Evolutionary conservation across 169 alveolate species (phyloP).

Genomic region (Plasmodium cynomolgi): DNA sequence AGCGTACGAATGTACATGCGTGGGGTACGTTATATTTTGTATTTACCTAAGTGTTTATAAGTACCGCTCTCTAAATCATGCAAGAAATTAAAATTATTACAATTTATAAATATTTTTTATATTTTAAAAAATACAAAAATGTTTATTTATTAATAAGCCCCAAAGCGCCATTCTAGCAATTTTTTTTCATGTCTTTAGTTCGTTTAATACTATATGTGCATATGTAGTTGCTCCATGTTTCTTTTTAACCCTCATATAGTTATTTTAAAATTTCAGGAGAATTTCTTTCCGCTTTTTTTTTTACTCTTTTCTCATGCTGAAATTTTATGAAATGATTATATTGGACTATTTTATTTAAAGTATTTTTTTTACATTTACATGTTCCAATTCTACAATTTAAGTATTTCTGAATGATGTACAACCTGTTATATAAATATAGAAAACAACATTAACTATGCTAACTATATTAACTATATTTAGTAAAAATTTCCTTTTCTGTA

Average conservation of each 20-base stretch:
- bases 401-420: not conserved
- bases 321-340: conserved; percentile 7
- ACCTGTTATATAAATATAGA: not conserved
- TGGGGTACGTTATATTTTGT: not conserved
- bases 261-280: conserved; percentile 16
- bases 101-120: conserved; percentile 9
- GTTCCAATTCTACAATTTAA: not conserved
- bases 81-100: not conserved
- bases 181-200: conserved; percentile 12
- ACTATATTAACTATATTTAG: not conserved
- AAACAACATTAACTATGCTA: not conserved
- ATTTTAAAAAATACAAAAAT: conserved; percentile 11
- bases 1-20: not conserved
- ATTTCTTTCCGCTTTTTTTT: not conserved
- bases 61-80: not conserved
- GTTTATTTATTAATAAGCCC: conserved; percentile 4
- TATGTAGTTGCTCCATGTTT: not conserved
- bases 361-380: conserved; percentile 15
- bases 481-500: not conserved
- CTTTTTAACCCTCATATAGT: not conserved
- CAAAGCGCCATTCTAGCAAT: not conserved
- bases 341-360: not conserved
- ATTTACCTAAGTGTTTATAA: not conserved
- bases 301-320: not conserved
- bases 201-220: not conserved